These are phyloP conservation scores for Poronia punctata DNA, from an alignment of 495 filamentous ascomycete genomes.

Conservation along the genomic window DNA sequence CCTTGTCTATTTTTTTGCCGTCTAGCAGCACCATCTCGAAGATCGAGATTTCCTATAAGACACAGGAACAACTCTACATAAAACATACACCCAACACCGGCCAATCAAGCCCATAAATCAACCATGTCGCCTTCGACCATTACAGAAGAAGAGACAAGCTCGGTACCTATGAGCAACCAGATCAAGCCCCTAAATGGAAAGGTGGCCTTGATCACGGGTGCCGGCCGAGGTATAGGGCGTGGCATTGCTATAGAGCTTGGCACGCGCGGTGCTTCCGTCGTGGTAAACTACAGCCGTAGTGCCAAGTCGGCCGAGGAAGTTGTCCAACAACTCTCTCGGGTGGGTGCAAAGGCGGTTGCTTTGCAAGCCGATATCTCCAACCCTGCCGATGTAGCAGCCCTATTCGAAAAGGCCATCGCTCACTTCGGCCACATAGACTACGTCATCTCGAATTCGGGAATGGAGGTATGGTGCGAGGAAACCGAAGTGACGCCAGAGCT, in stretches of 20 bases:
- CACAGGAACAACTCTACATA: no score
- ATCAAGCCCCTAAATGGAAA: constrained; percentile 47
- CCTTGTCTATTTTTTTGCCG: no score
- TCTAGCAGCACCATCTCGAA: no score
- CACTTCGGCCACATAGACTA: constrained; percentile 58
- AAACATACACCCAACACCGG: neutral
- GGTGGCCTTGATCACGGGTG: constrained; percentile 63
- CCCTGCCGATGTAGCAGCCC: constrained; percentile 54
- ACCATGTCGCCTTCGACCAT: constrained; percentile 18
- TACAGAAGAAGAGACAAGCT: neutral
- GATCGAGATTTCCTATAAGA: no score
- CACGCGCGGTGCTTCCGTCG: constrained; percentile 63
- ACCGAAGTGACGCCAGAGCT: constrained; percentile 68
- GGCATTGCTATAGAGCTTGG: constrained; percentile 74
- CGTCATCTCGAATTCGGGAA: constrained; percentile 63
- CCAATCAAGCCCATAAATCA: neutral
- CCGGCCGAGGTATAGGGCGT: constrained; percentile 65
- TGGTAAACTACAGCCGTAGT: constrained; percentile 71
- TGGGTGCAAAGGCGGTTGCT: constrained; percentile 52
- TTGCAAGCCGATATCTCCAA: constrained; percentile 72
- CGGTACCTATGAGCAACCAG: constrained; percentile 22
- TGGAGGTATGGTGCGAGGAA: constrained; percentile 55
- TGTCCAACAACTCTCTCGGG: constrained; percentile 50
- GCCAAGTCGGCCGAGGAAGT: constrained; percentile 54
- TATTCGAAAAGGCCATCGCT: constrained; percentile 41